These are phyloP conservation scores for Orobanche coerulescens DNA, from an alignment of 257 asterid species.

Conservation along the genomic window DNA sequence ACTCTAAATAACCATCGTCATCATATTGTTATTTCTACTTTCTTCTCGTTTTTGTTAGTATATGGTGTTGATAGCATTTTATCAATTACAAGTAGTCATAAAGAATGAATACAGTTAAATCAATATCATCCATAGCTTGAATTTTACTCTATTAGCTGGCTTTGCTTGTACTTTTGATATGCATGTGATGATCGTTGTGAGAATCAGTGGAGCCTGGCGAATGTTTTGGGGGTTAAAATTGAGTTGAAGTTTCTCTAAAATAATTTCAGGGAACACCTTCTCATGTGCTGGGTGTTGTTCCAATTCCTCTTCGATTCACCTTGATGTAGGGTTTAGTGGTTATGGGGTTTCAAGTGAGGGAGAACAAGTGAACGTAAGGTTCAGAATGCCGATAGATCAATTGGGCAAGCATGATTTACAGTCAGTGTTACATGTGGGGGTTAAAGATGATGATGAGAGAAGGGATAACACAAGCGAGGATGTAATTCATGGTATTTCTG, in stretches of 20 bases:
- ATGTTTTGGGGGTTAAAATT: background rate
- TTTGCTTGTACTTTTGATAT: background rate
- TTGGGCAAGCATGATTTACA: background rate
- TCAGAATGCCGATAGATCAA: background rate
- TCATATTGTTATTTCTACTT: background rate
- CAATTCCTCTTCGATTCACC: background rate
- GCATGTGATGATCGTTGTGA: background rate
- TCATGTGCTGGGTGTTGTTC: background rate
- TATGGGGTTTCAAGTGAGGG: slow-evolving; percentile 4
- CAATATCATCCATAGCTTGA: background rate
- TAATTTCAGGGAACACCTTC: background rate
- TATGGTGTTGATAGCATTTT: background rate
- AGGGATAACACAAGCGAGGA: background rate
- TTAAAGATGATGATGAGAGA: slow-evolving; percentile 11
- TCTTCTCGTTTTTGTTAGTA: background rate
- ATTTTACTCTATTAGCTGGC: background rate
- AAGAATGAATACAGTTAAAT: background rate
- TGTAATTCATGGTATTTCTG: background rate
- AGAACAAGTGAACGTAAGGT: background rate
- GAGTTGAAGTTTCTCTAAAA: slow-evolving; percentile 12
- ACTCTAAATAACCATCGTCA: background rate
- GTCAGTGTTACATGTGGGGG: background rate
- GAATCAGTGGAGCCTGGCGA: background rate
- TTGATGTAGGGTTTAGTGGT: slow-evolving; percentile 9
- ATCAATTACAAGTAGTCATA: background rate